Percentiles rank a stretch among this genome's conserved stretches.
These are phyloP conservation scores for Trichoderma hamatum DNA, from an alignment of 2,329 filamentous ascomycete species.

Conservation along the genomic window DNA sequence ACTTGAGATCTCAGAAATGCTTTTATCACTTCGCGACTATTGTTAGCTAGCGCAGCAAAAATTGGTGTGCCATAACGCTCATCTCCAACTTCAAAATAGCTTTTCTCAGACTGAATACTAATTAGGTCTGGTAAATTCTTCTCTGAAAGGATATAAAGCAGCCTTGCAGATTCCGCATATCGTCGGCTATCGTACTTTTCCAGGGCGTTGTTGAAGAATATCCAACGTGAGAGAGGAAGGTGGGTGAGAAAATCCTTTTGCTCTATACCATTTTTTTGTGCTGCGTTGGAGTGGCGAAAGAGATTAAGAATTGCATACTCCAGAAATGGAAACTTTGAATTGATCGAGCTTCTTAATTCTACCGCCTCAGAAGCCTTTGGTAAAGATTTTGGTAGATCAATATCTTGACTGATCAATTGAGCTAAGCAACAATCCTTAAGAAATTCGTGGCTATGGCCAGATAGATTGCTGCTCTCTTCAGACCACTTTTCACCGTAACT, in stretches of 20 bases:
- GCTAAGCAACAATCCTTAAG: background rate
- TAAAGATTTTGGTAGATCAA: background rate
- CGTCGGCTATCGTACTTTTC: background rate
- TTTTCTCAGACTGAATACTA: background rate
- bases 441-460: background rate
- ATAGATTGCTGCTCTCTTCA: background rate
- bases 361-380: background rate
- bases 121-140: background rate
- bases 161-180: background rate
- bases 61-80: slow-evolving; percentile 15
- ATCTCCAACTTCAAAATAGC: background rate
- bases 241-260: background rate
- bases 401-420: background rate
- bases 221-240: background rate
- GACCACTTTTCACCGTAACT: slow-evolving; percentile 35
- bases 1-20: background rate
- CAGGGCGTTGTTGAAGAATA: background rate
- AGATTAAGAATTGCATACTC: background rate
- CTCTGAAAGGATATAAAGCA: slow-evolving; percentile 6
- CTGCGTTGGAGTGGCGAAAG: background rate
- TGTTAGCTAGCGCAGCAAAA: background rate
- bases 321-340: background rate
- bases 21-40: background rate
- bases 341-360: background rate
- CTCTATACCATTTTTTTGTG: background rate